These are phyloP conservation scores for Magnaporthiopsis incrustans DNA, from an alignment of 2,329 filamentous ascomycete genomes.

Conservation along the genomic window DNA sequence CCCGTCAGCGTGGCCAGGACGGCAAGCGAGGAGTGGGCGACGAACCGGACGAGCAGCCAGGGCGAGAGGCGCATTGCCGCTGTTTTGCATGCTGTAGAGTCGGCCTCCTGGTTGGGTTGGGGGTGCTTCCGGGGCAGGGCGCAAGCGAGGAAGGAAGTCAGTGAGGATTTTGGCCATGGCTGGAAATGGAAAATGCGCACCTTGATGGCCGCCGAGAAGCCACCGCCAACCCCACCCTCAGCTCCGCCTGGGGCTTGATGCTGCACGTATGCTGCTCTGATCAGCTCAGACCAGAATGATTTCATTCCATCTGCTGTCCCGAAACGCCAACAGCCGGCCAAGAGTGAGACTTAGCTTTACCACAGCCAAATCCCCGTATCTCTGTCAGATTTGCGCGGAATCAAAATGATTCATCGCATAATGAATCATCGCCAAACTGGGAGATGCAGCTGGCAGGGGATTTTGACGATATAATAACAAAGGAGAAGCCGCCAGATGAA, in stretches of 20 bases:
- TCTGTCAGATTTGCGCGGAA: no score
- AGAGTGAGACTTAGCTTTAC: no score
- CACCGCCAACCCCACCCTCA: not conserved
- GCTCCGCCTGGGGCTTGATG: no score
- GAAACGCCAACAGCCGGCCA: no score
- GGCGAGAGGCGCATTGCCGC: not conserved
- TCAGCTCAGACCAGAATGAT: not conserved
- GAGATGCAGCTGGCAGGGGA: not conserved
- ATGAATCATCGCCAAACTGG: not conserved
- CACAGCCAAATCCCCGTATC: no score
- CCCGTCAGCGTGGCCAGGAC: not conserved
- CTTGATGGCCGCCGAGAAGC: not conserved
- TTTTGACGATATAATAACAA: not conserved
- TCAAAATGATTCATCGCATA: not conserved
- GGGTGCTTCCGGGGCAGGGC: no score
- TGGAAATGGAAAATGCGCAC: not conserved
- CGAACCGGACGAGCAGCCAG: not conserved
- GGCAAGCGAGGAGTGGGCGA: not conserved
- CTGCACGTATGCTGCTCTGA: no score
- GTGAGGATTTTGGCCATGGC: not conserved
- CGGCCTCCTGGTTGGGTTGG: not conserved
- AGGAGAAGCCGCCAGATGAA: not conserved
- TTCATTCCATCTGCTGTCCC: not conserved
- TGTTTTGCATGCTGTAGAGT: not conserved
- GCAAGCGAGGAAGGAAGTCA: no score